Base-by-base conservation (phyloP, 345 rosid species). In the Durio zibethinus region DNA sequence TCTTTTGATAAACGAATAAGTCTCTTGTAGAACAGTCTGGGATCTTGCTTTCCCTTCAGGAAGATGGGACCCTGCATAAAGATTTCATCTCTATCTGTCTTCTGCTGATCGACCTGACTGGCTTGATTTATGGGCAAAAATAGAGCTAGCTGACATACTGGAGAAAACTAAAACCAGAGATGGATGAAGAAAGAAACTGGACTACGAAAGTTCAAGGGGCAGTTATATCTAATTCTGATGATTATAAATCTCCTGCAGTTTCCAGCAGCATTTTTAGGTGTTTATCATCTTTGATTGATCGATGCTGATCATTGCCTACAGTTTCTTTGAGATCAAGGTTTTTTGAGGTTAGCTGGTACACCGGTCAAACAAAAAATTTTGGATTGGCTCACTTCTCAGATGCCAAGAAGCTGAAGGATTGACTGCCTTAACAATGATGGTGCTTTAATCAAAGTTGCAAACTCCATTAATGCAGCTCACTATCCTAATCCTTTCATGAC, bases 391-490 rank as follows among this genome's bases (percentile, higher is more conserved):
- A 70, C 87, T 89, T 78, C 79, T 83, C 78, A 87, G 94, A 82
- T 92, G 99, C 84, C 99, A 91, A 83, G 98, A 92, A 79, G 98
- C 98, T 9, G 98, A 93, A 87, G 98, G 98, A 73, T 76, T 92
- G 84, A 96, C 99, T 77, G 94, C 98, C 31, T 79, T 92, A 78
- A 90, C 97, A 2, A 92, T 80, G 89, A 92, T 57, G 84, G 85
- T 79, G 99, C 90, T 79, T 84, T 96, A 60, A 70, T 91, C 65
- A 96, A 92, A 85, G 99, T 96, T 62, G 84, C 88, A 33, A 85
- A 85, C 83, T 86, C 92, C 5, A 50, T 92, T 42, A 96, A 93
- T 82, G 94, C 97, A 76, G 85, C 89, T 36, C 89, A 76, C 76
- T 87, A 88, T 25, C 7, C 21, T 5, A 45, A 10, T 16, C 57